These are phyloP conservation scores for Kodamaea restingae DNA, from an alignment of 805 yeast genomes.

Conservation along the genomic window DNA sequence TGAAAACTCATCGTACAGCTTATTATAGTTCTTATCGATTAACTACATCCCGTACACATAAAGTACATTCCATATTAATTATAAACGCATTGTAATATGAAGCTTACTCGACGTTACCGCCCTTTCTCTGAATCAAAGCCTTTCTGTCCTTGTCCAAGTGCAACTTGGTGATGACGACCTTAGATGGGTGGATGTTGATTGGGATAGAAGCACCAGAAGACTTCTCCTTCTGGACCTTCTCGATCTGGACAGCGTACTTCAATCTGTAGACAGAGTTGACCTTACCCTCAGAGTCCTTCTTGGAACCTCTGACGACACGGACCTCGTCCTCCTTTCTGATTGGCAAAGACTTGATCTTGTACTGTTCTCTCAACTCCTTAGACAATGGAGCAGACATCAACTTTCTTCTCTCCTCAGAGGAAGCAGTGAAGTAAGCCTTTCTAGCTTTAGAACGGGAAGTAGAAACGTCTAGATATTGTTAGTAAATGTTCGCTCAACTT, in stretches of 20 bases:
- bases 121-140: conserved; percentile 95
- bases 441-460: conserved; percentile 99
- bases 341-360: conserved; percentile 93
- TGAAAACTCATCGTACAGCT: no score
- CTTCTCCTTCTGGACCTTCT: conserved; percentile 96
- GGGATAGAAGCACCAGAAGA: conserved; percentile 97
- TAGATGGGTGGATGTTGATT: conserved; percentile 96
- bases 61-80: conserved; percentile 9
- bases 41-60: conserved; percentile 8
- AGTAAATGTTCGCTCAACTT: conserved; percentile 18
- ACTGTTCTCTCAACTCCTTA: conserved; percentile 96
- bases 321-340: conserved; percentile 98
- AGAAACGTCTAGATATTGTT: conserved; percentile 78
- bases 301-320: conserved; percentile 94
- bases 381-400: conserved; percentile 98
- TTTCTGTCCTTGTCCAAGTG: conserved; percentile 99
- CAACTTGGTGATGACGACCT: conserved; percentile 97
- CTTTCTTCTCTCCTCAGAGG: conserved; percentile 91
- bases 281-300: conserved; percentile 99
- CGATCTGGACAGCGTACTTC: conserved; percentile 93
- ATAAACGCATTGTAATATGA: conserved; percentile 11
- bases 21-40: background rate
- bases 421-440: conserved; percentile 99
- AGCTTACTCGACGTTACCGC: conserved; percentile 90
- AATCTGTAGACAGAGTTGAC: conserved; percentile 97